Base-by-base conservation (phyloP, 192 early-diverging fungal genomes). In the Globomyces pollinis-pini region DNA sequence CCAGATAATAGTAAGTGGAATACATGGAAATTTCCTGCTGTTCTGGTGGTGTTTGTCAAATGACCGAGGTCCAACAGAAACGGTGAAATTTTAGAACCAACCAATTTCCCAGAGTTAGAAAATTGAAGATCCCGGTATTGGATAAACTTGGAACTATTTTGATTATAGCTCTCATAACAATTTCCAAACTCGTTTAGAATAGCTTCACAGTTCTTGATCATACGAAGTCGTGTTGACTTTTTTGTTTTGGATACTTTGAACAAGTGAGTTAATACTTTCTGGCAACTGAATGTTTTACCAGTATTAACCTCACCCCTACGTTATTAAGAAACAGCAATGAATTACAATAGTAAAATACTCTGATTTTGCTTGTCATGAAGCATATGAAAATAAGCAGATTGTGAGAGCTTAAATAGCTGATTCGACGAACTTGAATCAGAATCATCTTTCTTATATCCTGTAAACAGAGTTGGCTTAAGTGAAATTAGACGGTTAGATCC, bases 1-100 rank as follows among this genome's bases (percentile, higher is more conserved):
- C 89, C 89, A 18, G 79, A 67, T 23, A 93, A 64, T 38, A 93
- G 70, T 44, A 87, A 83, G 64, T 92, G 87, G 62, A 94, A 92
- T n/a, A 92, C 81, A 63, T 94, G 88, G 71, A 91, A 96, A 70
- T 89, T 93, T 41, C 89, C 18, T 42, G 41, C 11, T 16, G 41
- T 16, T 42, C 8, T 24, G 4, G 62, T 60, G 3, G 55, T 32
- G 16, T 66, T 64, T 13, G 64, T 71, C 28, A 93, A 74, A 2
- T 88, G 77, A 31, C 62, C 67, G 64, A 89, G 87, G 50, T 93
- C 91, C 29, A 91, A 68, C 59, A 91, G 74, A 64, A 88, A 91
- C 68, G 76, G 67, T 58, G 89, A n/a, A 28, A 31, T 54, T 63
- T 89, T 88, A 33, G 78, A 62, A 24, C 90, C 90, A 3, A 83